phyloP scores from a whole-genome alignment of 1,284 basidiomycete species.

The Phellopilus nigrolimitatus region DNA sequence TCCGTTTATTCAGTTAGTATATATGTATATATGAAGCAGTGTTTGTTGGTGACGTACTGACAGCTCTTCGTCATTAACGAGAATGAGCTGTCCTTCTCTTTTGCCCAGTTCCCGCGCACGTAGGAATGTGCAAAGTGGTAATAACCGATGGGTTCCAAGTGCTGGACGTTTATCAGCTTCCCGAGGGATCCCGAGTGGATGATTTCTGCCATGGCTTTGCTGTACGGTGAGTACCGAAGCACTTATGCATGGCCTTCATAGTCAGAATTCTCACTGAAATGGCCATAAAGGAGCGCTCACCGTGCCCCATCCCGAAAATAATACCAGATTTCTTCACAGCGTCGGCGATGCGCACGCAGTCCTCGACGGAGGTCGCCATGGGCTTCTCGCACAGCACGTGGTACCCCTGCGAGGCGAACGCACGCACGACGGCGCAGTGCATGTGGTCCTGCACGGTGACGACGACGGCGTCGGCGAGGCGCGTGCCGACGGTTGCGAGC shows the following conservation, averaged over 20 bases:
- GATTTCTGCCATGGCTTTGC: conserved; percentile 60
- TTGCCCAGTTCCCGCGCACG: conserved; percentile 78
- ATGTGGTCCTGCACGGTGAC: conserved; percentile 75
- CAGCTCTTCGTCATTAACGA: conserved; percentile 85
- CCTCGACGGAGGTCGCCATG: conserved; percentile 72
- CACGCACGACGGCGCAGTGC: conserved; percentile 68
- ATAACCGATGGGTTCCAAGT: conserved; percentile 74
- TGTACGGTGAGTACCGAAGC: conserved; percentile 82
- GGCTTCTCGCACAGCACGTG: conserved; percentile 89
- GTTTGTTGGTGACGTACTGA: conserved; percentile 48
- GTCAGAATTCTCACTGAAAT: conserved; percentile 37
- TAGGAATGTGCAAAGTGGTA: conserved; percentile 85
- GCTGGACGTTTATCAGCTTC: conserved; percentile 72
- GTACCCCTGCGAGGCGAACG: conserved; percentile 76
- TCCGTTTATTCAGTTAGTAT: conserved; percentile 13
- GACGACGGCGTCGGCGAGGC: conserved; percentile 75
- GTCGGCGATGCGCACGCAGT: conserved; percentile 71
- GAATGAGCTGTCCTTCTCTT: conserved; percentile 67
- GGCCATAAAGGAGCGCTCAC: conserved; percentile 54
- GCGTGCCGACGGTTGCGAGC: conserved; percentile 53
- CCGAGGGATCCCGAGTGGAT: conserved; percentile 70
- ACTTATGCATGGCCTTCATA: conserved; percentile 39
- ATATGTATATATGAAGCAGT: neutral
- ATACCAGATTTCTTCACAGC: conserved; percentile 61
- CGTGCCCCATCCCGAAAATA: conserved; percentile 85